Base-by-base conservation (phyloP, 2,329 filamentous ascomycete species). In the Ambrosiella cleistominuta region DNA sequence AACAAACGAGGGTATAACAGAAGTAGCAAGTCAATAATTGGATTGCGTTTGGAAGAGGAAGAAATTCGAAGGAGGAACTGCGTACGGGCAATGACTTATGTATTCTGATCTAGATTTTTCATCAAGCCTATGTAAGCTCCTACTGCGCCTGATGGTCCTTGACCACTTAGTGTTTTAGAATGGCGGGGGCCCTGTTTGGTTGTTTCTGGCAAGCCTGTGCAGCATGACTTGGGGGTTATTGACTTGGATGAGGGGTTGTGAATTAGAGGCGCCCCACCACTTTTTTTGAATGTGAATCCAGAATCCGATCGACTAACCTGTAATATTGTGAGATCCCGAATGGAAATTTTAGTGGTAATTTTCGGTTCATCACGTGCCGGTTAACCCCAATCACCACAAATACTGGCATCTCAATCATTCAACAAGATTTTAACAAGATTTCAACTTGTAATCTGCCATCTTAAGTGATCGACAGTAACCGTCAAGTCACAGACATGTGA, bases 1-100 rank as follows among this genome's bases (percentile, higher is more conserved):
- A 60, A 60, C 56, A 60, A 60, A 60, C 56, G 59, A 60, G 37
- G 47, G 59, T 57, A 42, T 45, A 47, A 44, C 27, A 52, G 36
- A 47, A 56, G 53, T 54, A 52, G 56, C 44, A 54, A 54, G 52
- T 54, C 52, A n/a, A 17, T 54, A 19, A 36, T 17, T 13, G 35
- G 13, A n/a, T 54, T 54, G 52, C 52, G 38, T 54, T 38, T 54
- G 17, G 38, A 39, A 15, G 42, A 54, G 52, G 52, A 54, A 54
- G 52, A 38, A 35, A 27, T 13, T 54, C 42, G 37, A 54, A 54
- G 52, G 42, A 54, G 39, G n/a, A 42, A 19, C 38, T 42, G 51
- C 17, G 52, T 42, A 38, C 52, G 52, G 52, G 52, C 52, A 54
- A 38, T 27, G n/a, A 42, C 39, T 15, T 53, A 27, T 27, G 37